phyloP scores from a whole-genome alignment of 2,329 filamentous ascomycete species.

The Sphaerulina populicola region DNA sequence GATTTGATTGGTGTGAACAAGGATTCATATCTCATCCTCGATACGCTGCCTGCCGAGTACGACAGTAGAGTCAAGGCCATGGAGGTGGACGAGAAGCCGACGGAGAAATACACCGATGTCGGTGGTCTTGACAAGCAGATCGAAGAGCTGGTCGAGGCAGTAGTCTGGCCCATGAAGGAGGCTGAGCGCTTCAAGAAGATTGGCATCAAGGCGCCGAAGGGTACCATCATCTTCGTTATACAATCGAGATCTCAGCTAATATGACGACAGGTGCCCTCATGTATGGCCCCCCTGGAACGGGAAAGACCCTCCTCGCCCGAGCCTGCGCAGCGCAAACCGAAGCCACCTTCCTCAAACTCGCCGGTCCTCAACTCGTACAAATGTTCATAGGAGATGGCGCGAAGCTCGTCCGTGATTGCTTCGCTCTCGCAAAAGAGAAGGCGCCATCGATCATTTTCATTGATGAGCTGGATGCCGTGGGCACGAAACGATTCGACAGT shows the following conservation, averaged over 20 bases:
- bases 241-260: conserved; percentile 4
- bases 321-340: conserved; percentile 97
- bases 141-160: conserved; percentile 94
- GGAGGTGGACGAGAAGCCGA: conserved; percentile 99
- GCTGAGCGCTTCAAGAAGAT: conserved; percentile 99
- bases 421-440: conserved; percentile 96
- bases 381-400: conserved; percentile 99
- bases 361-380: conserved; percentile 92
- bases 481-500: conserved; percentile 96
- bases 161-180: conserved; percentile 99
- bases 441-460: conserved; percentile 99
- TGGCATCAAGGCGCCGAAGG: conserved; percentile 97
- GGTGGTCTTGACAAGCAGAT: conserved; percentile 98
- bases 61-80: conserved; percentile 98
- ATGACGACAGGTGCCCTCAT: conserved; percentile 70
- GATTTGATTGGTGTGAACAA: conserved; percentile 98
- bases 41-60: conserved; percentile 94
- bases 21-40: conserved; percentile 93
- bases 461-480: conserved; percentile 95
- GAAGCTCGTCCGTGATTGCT: conserved; percentile 94
- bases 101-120: conserved; percentile 97
- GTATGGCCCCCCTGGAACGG: conserved; percentile 89
- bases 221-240: conserved; percentile 40
- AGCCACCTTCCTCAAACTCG: conserved; percentile 96
- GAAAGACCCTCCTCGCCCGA: conserved; percentile 84